Conservation (phyloP, 345 rosid genomes). For the Eucalyptus sp. region DNA sequence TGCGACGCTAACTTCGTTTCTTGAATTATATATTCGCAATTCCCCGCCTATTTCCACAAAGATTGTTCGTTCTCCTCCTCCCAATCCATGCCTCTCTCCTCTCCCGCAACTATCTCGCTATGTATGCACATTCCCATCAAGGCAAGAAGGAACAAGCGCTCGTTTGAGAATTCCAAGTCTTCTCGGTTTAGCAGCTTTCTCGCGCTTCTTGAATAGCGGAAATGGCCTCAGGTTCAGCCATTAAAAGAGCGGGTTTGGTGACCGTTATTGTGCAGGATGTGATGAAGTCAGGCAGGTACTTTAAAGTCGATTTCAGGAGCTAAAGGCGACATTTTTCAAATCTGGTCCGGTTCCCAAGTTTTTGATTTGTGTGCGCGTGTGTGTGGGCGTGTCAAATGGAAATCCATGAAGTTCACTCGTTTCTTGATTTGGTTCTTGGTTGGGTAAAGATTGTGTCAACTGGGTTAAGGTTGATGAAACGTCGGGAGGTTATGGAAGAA, state of each 20-base stretch:
- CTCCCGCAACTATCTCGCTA: neutral
- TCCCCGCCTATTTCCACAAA: constrained; percentile 13
- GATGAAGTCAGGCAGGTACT: constrained; percentile 58
- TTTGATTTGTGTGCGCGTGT: accelerated
- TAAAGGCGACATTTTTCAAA: neutral
- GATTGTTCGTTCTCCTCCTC: constrained; percentile 32
- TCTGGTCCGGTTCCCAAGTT: neutral
- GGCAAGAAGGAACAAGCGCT: neutral
- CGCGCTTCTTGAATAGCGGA: neutral
- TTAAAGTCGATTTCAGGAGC: neutral
- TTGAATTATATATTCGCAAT: neutral
- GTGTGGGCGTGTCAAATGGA: neutral
- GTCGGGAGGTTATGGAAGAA: constrained; percentile 48
- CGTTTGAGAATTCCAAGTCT: neutral
- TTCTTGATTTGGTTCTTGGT: neutral
- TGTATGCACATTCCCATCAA: neutral
- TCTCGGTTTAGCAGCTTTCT: neutral
- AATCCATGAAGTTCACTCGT: neutral
- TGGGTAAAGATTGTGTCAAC: constrained; percentile 27
- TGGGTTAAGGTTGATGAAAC: constrained; percentile 64
- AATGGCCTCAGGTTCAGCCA: constrained; percentile 20
- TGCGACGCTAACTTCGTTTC: neutral
- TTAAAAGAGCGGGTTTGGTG: constrained; percentile 49
- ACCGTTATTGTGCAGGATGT: constrained; percentile 79
- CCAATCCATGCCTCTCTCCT: constrained; percentile 1